phyloP scores from a whole-genome alignment of 495 filamentous ascomycete genomes.

The Pseudoneurospora amorphoporcata region DNA sequence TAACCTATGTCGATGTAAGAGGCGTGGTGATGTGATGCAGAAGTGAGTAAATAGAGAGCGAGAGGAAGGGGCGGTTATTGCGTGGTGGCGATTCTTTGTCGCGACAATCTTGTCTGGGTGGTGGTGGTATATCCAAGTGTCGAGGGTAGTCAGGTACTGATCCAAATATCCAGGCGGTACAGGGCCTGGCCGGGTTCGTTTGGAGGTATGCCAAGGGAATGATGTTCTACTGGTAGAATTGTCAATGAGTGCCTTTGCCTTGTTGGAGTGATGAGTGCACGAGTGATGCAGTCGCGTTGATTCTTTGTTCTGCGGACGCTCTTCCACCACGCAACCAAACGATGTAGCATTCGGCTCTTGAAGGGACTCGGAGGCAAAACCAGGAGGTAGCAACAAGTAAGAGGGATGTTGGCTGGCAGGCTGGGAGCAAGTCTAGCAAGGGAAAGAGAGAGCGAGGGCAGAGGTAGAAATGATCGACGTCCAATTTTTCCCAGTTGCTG shows the following conservation, averaged over 20 bases:
- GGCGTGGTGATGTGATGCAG: background rate
- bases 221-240: background rate
- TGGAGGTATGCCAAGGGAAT: background rate
- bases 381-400: background rate
- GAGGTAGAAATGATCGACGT: background rate
- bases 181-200: background rate
- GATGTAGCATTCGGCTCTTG: background rate
- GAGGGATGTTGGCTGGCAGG: background rate
- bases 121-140: background rate
- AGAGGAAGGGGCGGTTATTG: background rate
- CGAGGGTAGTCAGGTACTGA: background rate
- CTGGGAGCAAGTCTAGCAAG: background rate
- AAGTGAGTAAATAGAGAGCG: background rate
- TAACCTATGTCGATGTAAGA: background rate
- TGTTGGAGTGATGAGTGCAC: background rate
- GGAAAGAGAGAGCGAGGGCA: background rate
- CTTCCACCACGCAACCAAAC: background rate
- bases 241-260: background rate
- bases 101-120: background rate
- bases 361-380: background rate
- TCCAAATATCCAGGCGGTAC: background rate
- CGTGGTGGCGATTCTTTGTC: background rate
- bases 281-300: background rate
- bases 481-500: background rate
- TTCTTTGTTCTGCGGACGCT: background rate